Percentiles rank a stretch among this genome's conserved stretches.
phyloP scores from a whole-genome alignment of 1,284 basidiomycete genomes.

The Crepidotus sp. region DNA sequence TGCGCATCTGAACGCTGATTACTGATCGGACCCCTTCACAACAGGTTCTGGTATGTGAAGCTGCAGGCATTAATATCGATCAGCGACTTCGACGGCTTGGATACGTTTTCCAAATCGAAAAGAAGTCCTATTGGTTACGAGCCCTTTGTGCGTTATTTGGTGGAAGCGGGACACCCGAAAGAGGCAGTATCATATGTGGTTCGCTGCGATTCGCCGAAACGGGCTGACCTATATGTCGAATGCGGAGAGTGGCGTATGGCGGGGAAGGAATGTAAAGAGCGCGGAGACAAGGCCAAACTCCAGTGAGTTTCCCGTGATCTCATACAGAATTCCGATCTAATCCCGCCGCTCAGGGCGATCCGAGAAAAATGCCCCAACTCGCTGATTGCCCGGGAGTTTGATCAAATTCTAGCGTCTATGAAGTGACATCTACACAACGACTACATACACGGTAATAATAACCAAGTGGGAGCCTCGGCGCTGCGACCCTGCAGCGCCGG shows the following conservation, averaged over 20 bases:
- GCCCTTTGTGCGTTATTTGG: conserved; percentile 78
- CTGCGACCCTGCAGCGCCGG: too few species aligned
- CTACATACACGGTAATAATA: too few species aligned
- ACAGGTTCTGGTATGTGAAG: conserved; percentile 88
- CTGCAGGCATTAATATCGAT: conserved; percentile 71
- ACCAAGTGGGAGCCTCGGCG: too few species aligned
- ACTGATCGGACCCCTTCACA: background rate
- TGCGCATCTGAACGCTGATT: background rate
- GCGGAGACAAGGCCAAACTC: conserved; percentile 71
- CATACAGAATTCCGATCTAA: conserved; percentile 4
- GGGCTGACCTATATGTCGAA: conserved; percentile 78
- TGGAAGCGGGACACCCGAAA: conserved; percentile 60
- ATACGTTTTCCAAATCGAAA: conserved; percentile 75
- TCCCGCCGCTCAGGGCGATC: conserved; percentile 43
- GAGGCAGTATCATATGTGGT: conserved; percentile 72
- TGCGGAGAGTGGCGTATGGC: conserved; percentile 87
- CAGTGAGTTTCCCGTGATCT: conserved; percentile 49
- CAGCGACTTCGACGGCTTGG: conserved; percentile 78
- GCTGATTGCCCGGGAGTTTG: conserved; percentile 69
- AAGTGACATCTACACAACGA: conserved; percentile 34
- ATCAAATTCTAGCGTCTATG: conserved; percentile 59
- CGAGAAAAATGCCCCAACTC: conserved; percentile 68
- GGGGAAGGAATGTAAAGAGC: conserved; percentile 80
- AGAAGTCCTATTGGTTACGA: conserved; percentile 95
- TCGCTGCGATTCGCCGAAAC: conserved; percentile 74